Conservation (phyloP, 345 rosid genomes). For the Ailanthus altissimus region DNA sequence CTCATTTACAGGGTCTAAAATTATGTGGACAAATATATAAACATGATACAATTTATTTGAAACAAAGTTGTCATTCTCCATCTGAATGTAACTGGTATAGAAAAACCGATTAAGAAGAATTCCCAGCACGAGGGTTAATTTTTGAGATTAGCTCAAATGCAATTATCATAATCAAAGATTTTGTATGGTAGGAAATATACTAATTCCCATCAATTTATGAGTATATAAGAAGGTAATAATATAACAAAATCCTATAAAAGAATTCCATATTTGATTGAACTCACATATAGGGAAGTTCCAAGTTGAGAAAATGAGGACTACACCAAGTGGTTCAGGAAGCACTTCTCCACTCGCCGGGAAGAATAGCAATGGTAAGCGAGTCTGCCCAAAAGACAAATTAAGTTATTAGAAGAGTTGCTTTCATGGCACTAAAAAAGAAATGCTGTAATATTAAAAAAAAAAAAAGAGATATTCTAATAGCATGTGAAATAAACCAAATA, state of each 20-base stretch:
- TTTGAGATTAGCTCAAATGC: background rate
- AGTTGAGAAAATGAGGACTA: conserved; percentile 64
- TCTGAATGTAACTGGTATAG: no score
- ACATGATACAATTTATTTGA: background rate
- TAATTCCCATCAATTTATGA: background rate
- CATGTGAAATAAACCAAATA: no score
- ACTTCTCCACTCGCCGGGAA: conserved; percentile 68
- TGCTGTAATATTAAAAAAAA: no score
- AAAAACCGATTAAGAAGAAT: no score
- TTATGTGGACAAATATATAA: background rate
- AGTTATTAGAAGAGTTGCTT: no score
- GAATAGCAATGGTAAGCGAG: conserved; percentile 50
- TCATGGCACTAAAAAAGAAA: no score
- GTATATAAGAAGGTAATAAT: background rate
- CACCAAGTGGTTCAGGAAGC: conserved; percentile 74
- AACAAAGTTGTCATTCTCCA: background rate
- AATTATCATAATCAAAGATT: background rate
- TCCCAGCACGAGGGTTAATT: background rate
- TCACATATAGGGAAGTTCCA: conserved; percentile 94
- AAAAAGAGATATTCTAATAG: no score
- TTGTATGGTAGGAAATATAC: background rate
- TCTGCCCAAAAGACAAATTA: conserved; percentile 33
- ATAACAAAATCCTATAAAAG: background rate
- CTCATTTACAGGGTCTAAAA: background rate
- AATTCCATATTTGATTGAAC: conserved; percentile 26